phyloP scores from a whole-genome alignment of 805 yeast species.

The Kodamaea restingae region DNA sequence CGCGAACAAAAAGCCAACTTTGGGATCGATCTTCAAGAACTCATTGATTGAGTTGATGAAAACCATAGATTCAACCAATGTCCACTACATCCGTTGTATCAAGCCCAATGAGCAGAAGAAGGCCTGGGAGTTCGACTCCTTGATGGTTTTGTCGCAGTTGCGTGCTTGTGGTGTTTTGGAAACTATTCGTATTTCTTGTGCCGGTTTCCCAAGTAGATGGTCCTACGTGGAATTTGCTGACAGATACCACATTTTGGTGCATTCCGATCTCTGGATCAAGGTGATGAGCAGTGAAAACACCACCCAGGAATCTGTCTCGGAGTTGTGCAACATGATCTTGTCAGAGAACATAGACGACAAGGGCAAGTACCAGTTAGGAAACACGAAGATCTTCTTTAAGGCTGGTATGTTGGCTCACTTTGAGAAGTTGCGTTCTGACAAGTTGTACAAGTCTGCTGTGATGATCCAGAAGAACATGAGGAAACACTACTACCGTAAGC shows the following conservation, averaged over 20 bases:
- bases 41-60: constrained; percentile 90
- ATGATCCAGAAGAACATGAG: constrained; percentile 81
- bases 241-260: constrained; percentile 79
- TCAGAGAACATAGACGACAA: constrained; percentile 59
- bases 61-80: constrained; percentile 92
- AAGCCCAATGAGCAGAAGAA: constrained; percentile 92
- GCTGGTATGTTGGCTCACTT: constrained; percentile 94
- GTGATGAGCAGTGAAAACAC: constrained; percentile 47
- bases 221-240: constrained; percentile 89
- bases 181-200: constrained; percentile 93
- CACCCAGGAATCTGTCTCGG: constrained; percentile 53
- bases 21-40: constrained; percentile 90
- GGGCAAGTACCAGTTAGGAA: constrained; percentile 80
- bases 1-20: constrained; percentile 76
- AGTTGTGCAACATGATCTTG: constrained; percentile 67
- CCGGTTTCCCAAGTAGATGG: constrained; percentile 97
- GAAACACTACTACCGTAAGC: constrained; percentile 57
- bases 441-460: constrained; percentile 72
- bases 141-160: constrained; percentile 91
- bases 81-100: constrained; percentile 94
- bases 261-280: constrained; percentile 63
- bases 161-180: constrained; percentile 99
- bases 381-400: constrained; percentile 89
- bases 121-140: constrained; percentile 94
- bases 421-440: constrained; percentile 80